Conservation (phyloP, 1,284 basidiomycete species). For the Cerrena zonata region DNA sequence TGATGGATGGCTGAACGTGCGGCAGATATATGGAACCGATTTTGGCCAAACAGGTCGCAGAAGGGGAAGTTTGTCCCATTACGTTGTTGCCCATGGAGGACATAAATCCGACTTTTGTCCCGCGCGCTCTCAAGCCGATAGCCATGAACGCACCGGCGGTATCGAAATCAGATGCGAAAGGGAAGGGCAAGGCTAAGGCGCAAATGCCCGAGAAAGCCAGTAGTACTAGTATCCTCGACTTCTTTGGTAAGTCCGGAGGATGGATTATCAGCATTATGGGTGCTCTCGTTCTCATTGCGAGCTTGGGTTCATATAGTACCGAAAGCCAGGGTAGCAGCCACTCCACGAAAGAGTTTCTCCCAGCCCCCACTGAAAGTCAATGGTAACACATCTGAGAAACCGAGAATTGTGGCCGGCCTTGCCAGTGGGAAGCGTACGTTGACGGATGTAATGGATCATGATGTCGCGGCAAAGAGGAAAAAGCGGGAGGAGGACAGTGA, state of each 20-base stretch:
- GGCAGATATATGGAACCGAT: slow-evolving; percentile 53
- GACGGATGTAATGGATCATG: slow-evolving; percentile 61
- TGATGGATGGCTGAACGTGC: slow-evolving; percentile 10
- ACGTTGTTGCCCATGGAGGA: slow-evolving; percentile 70
- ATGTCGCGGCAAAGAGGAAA: slow-evolving; percentile 49
- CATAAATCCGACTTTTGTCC: slow-evolving; percentile 67
- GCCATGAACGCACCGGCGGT: slow-evolving; percentile 29
- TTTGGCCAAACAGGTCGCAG: slow-evolving; percentile 63
- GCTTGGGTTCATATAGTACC: slow-evolving; percentile 39
- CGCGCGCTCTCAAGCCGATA: slow-evolving; percentile 38
- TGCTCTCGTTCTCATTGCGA: slow-evolving; percentile 20
- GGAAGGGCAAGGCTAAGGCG: slow-evolving; percentile 33
- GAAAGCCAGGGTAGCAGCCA: slow-evolving; percentile 39
- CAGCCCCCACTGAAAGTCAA: slow-evolving; percentile 9
- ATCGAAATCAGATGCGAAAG: slow-evolving; percentile 28
- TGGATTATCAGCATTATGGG: slow-evolving; percentile 6
- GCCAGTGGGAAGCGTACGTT: slow-evolving; percentile 71
- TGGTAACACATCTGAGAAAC: slow-evolving; percentile 26
- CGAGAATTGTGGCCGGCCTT: slow-evolving; percentile 39
- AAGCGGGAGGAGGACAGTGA: slow-evolving; percentile 27
- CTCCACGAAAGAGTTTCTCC: slow-evolving; percentile 21
- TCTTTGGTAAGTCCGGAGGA: slow-evolving; percentile 50
- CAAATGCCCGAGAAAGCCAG: slow-evolving; percentile 28
- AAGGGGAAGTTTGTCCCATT: slow-evolving; percentile 76
- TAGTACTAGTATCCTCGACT: slow-evolving; percentile 45